These are phyloP conservation scores for Prunus mongolica DNA, from an alignment of 306 rosid genomes.

Conservation along the genomic window DNA sequence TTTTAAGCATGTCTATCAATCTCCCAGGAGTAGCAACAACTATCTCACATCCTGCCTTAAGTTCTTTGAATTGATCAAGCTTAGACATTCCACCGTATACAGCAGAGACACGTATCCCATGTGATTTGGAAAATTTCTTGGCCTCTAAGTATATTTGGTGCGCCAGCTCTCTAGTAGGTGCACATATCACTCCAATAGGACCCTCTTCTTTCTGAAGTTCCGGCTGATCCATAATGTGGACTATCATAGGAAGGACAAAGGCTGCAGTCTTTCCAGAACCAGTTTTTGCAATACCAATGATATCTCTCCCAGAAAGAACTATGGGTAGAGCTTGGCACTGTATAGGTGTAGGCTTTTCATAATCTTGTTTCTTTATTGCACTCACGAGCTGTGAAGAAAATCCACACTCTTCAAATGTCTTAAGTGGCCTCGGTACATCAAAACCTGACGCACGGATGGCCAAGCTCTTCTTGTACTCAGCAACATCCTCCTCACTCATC, in stretches of 20 bases:
- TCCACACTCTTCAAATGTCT: constrained; percentile 76
- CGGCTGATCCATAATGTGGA: constrained; percentile 97
- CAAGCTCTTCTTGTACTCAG: constrained; percentile 74
- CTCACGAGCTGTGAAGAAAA: constrained; percentile 78
- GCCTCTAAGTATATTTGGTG: constrained; percentile 88
- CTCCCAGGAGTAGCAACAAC: constrained; percentile 98
- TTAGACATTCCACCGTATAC: constrained; percentile 99
- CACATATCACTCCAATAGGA: constrained; percentile 97
- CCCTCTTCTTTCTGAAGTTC: constrained; percentile 97
- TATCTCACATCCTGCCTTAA: constrained; percentile 96
- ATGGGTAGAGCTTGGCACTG: constrained; percentile 90
- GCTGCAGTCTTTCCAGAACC: constrained; percentile 99
- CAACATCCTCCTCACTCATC: constrained; percentile 83
- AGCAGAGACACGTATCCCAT: constrained; percentile 80
- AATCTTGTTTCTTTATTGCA: constrained; percentile 85
- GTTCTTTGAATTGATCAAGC: constrained; percentile 93
- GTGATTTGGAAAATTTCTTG: constrained; percentile 78
- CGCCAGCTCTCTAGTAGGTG: constrained; percentile 94
- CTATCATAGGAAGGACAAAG: constrained; percentile 97
- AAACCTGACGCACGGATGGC: constrained; percentile 89
- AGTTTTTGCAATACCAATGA: constrained; percentile 94
- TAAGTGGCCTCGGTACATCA: constrained; percentile 85
- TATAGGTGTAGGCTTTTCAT: constrained; percentile 86
- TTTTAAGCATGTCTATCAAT: constrained; percentile 85
- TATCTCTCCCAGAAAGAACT: constrained; percentile 88